phyloP scores from a whole-genome alignment of 1,139 yeast species.

The Diutina scorzettiae region DNA sequence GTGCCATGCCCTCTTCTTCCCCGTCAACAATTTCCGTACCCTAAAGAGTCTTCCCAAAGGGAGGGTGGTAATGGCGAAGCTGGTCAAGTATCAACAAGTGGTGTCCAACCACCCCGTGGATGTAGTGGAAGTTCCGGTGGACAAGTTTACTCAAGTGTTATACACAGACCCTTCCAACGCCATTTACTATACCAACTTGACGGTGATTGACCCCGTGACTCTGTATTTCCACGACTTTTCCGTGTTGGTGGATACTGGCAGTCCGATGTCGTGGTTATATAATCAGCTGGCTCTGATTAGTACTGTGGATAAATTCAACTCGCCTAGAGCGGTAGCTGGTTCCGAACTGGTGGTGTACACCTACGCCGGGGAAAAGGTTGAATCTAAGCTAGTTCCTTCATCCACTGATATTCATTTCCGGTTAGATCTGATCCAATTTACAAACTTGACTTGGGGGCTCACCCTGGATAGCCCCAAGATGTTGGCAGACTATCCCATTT shows the following conservation, averaged over 20 bases:
- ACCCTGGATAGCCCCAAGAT: background rate
- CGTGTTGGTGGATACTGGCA: slow-evolving; percentile 3
- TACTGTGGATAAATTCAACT: background rate
- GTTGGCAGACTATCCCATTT: background rate
- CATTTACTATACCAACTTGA: slow-evolving; percentile 2
- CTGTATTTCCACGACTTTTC: background rate
- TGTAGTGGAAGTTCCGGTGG: background rate
- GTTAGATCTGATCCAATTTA: background rate
- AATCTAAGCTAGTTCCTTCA: background rate
- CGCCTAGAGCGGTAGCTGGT: background rate
- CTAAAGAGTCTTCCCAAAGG: background rate
- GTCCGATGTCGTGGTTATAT: slow-evolving; percentile 5
- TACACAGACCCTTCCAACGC: slow-evolving; percentile 1
- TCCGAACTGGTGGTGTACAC: background rate
- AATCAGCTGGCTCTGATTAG: slow-evolving; percentile 3
- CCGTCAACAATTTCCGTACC: background rate
- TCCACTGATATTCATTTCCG: background rate
- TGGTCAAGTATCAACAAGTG: background rate
- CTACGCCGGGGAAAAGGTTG: background rate
- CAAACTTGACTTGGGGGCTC: background rate
- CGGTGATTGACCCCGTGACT: background rate
- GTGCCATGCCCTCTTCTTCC: background rate
- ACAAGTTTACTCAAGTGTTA: background rate
- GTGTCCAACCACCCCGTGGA: background rate
- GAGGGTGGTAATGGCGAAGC: background rate